Percentiles rank a stretch among this genome's conserved stretches.
Conservation (phyloP, 306 rosid species). For the Notholithocarpus densiflorus region DNA sequence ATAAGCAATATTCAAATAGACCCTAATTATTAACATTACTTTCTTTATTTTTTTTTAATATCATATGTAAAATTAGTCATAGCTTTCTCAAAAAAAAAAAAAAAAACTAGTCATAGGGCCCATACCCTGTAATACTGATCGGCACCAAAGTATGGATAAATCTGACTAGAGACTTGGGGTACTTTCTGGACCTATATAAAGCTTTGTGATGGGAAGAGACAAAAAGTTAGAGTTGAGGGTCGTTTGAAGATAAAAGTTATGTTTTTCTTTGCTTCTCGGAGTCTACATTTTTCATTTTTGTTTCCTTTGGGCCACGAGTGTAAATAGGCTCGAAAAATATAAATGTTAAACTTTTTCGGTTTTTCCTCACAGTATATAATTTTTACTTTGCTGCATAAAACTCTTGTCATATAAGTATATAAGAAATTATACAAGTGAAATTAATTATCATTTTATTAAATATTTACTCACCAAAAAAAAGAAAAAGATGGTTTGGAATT, state of each 20-base stretch:
- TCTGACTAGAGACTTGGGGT: background rate
- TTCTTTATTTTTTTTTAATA: too few species aligned
- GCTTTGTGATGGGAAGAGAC: background rate
- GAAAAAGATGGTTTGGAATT: too few species aligned
- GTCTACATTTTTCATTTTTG: background rate
- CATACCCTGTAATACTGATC: background rate
- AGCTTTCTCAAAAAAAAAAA: too few species aligned
- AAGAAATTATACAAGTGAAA: too few species aligned
- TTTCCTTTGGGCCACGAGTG: background rate
- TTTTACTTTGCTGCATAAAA: too few species aligned
- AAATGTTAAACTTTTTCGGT: too few species aligned
- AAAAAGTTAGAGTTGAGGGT: background rate
- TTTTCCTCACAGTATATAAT: too few species aligned
- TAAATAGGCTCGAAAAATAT: background rate
- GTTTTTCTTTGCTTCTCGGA: background rate
- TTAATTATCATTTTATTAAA: too few species aligned
- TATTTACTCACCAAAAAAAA: too few species aligned
- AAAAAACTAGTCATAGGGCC: background rate
- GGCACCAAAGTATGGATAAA: background rate
- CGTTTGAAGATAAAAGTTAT: background rate
- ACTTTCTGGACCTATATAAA: background rate
- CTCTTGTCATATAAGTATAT: too few species aligned
- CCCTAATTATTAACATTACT: fast-evolving
- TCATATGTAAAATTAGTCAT: too few species aligned
- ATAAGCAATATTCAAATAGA: fast-evolving